Evolutionary conservation across 306 rosid species (phyloP).

Genomic region (Cicer arietinum): DNA sequence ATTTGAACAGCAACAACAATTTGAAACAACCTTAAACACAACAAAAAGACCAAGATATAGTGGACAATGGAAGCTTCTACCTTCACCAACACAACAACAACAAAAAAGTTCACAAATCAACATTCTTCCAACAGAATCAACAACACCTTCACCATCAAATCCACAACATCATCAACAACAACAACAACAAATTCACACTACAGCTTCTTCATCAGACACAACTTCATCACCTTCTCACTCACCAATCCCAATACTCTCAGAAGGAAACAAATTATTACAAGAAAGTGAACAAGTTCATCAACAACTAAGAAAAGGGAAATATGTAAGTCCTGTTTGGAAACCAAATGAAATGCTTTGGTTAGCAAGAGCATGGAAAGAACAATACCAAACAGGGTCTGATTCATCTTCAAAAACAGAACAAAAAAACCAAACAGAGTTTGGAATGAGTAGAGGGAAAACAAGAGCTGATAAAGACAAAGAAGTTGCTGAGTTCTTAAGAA

Average conservation of each 20-base stretch:
- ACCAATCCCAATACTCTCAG: constrained; percentile 56
- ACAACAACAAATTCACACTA: background rate
- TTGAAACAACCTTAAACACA: constrained; percentile 61
- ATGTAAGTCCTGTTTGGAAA: constrained; percentile 98
- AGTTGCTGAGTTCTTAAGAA: constrained; percentile 58
- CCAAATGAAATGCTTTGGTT: constrained; percentile 95
- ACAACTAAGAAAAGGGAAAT: constrained; percentile 85
- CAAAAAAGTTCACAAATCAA: constrained; percentile 45
- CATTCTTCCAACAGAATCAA: constrained; percentile 60
- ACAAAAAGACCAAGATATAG: constrained; percentile 77
- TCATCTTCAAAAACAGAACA: constrained; percentile 57
- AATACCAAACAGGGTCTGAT: constrained; percentile 59
- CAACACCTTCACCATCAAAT: constrained; percentile 63
- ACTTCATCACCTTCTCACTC: constrained; percentile 78
- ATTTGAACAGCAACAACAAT: constrained; percentile 52
- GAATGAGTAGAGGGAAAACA: constrained; percentile 66
- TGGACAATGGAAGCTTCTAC: constrained; percentile 93
- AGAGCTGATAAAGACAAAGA: constrained; percentile 91
- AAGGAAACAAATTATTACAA: constrained; percentile 56
- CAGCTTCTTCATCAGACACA: constrained; percentile 79
- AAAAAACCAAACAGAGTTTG: constrained; percentile 26
- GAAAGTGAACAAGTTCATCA: constrained; percentile 64
- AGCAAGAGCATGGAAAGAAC: constrained; percentile 86
- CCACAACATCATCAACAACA: constrained; percentile 33
- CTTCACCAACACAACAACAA: constrained; percentile 64